These are phyloP conservation scores for Fusarium clavum DNA, from an alignment of 2,329 filamentous ascomycete genomes.

Conservation along the genomic window DNA sequence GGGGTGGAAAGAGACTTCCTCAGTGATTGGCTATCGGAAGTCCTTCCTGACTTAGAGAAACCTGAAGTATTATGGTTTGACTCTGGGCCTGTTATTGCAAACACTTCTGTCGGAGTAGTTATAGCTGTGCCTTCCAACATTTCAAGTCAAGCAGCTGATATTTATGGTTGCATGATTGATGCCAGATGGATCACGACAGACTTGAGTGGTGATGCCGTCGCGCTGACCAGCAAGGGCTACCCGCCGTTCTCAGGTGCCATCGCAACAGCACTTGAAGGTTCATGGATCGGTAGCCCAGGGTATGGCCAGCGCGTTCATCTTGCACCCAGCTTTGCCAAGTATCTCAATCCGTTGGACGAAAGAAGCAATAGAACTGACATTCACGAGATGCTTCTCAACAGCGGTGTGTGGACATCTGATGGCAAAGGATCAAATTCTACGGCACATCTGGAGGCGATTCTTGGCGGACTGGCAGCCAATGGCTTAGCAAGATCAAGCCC, in stretches of 20 bases:
- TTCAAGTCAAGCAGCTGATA: conserved; percentile 10
- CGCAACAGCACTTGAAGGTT: conserved; percentile 25
- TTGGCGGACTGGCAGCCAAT: conserved; percentile 26
- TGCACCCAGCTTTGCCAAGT: conserved; percentile 27
- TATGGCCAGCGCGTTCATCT: conserved; percentile 35
- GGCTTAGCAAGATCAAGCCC: conserved; percentile 28
- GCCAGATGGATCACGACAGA: conserved; percentile 31
- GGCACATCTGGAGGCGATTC: conserved; percentile 28
- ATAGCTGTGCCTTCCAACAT: conserved; percentile 21
- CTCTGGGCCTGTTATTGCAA: conserved; percentile 19
- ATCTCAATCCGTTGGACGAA: conserved; percentile 25
- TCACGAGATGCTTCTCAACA: conserved; percentile 37
- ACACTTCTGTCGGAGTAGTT: conserved; percentile 22
- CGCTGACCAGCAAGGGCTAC: conserved; percentile 29
- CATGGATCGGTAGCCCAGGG: conserved; percentile 25
- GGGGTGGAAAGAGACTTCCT: conserved; percentile 18
- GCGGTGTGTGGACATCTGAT: conserved; percentile 24
- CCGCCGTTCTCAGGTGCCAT: conserved; percentile 29
- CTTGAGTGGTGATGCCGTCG: conserved; percentile 30
- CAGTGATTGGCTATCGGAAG: conserved; percentile 14
- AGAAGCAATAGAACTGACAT: conserved; percentile 21
- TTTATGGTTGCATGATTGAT: conserved; percentile 40
- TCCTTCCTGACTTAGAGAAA: neutral
- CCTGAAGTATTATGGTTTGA: conserved; percentile 39
- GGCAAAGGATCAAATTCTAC: conserved; percentile 21